A percentile compares a stretch with the other conserved stretches of the same genome.
Conservation (phyloP, 148 eudicot species). For the Vaccinium myrtillus region DNA sequence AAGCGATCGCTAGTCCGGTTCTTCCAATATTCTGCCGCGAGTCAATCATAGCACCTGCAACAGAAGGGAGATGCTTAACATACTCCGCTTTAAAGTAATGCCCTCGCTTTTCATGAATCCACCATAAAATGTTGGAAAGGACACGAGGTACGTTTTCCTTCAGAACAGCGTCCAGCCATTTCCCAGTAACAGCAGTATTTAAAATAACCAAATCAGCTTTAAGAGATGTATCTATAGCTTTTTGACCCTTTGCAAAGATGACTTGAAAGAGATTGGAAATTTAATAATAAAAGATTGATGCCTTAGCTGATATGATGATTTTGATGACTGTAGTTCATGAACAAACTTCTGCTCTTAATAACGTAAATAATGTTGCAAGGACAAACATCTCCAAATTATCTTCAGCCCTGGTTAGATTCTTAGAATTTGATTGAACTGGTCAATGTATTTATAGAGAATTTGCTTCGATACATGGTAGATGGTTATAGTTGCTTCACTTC, state of each 20-base stretch:
- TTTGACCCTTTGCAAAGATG: conserved; percentile 66
- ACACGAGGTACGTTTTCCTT: conserved; percentile 75
- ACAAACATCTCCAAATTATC: not conserved
- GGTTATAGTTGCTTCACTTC: not conserved
- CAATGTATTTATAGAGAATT: not conserved
- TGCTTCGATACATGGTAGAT: not conserved
- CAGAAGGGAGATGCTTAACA: conserved; percentile 90
- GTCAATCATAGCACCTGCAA: conserved; percentile 96
- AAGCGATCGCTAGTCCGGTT: conserved; percentile 82
- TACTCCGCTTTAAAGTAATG: conserved; percentile 88
- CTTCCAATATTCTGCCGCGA: conserved; percentile 92
- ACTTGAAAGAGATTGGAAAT: conserved; percentile 39
- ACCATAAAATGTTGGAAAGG: conserved; percentile 94
- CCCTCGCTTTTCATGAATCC: conserved; percentile 99
- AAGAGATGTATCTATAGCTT: conserved; percentile 80
- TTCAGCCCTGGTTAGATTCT: not conserved
- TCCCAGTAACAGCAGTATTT: conserved; percentile 95
- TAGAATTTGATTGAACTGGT: not conserved
- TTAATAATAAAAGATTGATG: not conserved
- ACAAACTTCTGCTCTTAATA: not conserved
- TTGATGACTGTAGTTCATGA: not conserved
- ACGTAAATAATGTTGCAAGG: not conserved
- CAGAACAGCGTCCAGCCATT: conserved; percentile 88
- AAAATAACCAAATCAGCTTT: conserved; percentile 85
- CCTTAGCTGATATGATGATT: not conserved